A percentile compares a stretch with the other conserved stretches of the same genome.
phyloP scores from a whole-genome alignment of 495 filamentous ascomycete species.

The Lophiotrema nucula region DNA sequence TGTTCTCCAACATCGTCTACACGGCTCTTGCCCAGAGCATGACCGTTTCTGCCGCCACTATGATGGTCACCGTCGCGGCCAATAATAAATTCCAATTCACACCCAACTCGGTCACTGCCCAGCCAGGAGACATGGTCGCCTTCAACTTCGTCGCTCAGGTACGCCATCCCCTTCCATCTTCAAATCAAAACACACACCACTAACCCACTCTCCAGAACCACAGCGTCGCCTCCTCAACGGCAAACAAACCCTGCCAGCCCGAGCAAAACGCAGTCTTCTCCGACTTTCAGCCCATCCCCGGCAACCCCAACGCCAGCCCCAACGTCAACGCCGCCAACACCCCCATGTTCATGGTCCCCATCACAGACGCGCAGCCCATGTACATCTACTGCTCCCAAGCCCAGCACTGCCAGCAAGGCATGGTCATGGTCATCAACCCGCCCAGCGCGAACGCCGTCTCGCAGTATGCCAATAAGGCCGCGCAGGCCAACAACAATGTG shows the following conservation, averaged over 20 bases:
- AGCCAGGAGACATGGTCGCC: slow-evolving; percentile 8
- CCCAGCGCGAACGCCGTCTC: not conserved
- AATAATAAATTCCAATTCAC: slow-evolving; percentile 18
- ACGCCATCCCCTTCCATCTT: not conserved
- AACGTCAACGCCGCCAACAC: slow-evolving; percentile 2
- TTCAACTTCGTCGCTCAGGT: slow-evolving; percentile 13
- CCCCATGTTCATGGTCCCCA: slow-evolving; percentile 10
- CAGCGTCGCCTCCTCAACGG: slow-evolving; percentile 6
- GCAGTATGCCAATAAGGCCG: not conserved
- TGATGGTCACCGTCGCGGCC: slow-evolving; percentile 16
- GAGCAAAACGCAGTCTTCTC: slow-evolving; percentile 12
- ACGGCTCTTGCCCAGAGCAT: slow-evolving; percentile 8
- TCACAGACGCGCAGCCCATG: slow-evolving; percentile 7
- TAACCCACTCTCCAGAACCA: slow-evolving; percentile 6
- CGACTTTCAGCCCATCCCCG: slow-evolving; percentile 14
- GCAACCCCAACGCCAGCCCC: not conserved
- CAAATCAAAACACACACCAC: not conserved
- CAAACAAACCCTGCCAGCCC: slow-evolving; percentile 4
- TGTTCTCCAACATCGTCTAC: slow-evolving; percentile 5
- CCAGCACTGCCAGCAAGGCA: slow-evolving; percentile 19
- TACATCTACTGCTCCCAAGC: slow-evolving; percentile 21
- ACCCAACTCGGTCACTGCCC: slow-evolving; percentile 7
- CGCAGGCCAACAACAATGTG: slow-evolving; percentile 7
- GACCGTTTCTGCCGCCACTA: slow-evolving; percentile 12
- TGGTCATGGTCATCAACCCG: slow-evolving; percentile 24